Evolutionary conservation across 345 rosid genomes (phyloP).

Genomic region (Adansonia digitata): DNA sequence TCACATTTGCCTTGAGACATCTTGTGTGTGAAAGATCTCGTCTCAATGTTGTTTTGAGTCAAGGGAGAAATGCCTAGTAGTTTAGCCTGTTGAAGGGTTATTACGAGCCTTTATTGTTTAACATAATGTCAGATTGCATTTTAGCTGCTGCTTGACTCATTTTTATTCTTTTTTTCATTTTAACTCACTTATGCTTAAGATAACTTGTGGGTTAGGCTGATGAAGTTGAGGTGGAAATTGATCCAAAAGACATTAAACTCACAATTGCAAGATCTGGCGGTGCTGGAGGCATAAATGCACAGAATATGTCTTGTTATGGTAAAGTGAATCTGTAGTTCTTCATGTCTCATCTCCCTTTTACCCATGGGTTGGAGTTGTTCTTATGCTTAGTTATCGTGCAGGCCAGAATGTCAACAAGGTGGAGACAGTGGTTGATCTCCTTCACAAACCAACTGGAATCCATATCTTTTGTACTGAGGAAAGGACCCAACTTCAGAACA

Average conservation of each 20-base stretch:
- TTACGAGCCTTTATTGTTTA: not conserved
- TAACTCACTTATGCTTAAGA: not conserved
- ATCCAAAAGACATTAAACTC: slow-evolving; percentile 90
- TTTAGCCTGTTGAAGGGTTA: not conserved
- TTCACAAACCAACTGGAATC: slow-evolving; percentile 91
- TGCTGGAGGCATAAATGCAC: slow-evolving; percentile 68
- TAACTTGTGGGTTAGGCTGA: slow-evolving; percentile 55
- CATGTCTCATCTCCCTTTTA: not conserved
- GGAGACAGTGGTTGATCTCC: slow-evolving; percentile 91
- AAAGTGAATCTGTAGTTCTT: not conserved
- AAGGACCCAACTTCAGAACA: slow-evolving; percentile 82
- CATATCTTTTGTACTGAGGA: slow-evolving; percentile 96
- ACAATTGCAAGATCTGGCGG: slow-evolving; percentile 97
- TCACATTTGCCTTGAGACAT: not conserved
- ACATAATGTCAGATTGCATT: not conserved
- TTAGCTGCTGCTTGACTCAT: not conserved
- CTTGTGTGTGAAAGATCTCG: not conserved
- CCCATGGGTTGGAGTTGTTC: not conserved
- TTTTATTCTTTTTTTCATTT: not conserved
- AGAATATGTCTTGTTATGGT: not conserved
- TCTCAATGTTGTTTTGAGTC: not conserved
- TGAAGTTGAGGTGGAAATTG: slow-evolving; percentile 95
- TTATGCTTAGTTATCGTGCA: slow-evolving; percentile 32
- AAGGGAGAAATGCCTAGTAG: not conserved
- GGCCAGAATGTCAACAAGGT: slow-evolving; percentile 98